These are phyloP conservation scores for Erysimum cheiri DNA, from an alignment of 441 rosid genomes.

Conservation along the genomic window DNA sequence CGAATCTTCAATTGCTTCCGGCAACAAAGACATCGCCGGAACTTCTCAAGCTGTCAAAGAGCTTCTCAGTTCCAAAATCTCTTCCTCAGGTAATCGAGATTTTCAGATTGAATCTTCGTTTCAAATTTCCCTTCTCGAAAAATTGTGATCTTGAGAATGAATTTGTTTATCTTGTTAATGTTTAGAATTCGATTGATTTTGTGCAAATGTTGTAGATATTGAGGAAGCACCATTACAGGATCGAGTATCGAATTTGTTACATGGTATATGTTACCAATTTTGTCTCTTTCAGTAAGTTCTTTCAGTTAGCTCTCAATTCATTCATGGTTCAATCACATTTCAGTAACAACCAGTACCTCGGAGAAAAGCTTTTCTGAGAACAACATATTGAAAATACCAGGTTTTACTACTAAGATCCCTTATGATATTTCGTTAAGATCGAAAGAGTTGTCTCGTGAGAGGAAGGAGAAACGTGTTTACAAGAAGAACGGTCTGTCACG, in stretches of 20 bases:
- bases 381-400: slow-evolving; percentile 49
- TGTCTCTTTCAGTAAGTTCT: not conserved
- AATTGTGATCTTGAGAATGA: too few species aligned
- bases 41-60: slow-evolving; percentile 41
- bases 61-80: slow-evolving; percentile 13
- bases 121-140: too few species aligned
- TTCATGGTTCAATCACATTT: slow-evolving; percentile 19
- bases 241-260: slow-evolving; percentile 31
- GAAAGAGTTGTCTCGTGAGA: slow-evolving; percentile 61
- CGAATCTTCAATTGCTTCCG: slow-evolving; percentile 25
- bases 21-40: slow-evolving; percentile 39
- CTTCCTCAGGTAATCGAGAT: slow-evolving; percentile 4
- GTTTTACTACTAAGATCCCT: slow-evolving; percentile 42
- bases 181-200: not conserved
- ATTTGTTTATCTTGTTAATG: not conserved
- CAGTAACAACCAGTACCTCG: slow-evolving; percentile 9
- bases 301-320: not conserved
- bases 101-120: not conserved
- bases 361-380: slow-evolving; percentile 20
- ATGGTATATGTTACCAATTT: slow-evolving; percentile 32
- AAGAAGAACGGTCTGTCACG: slow-evolving; percentile 45
- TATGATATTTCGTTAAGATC: slow-evolving; percentile 37
- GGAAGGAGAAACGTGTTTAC: slow-evolving; percentile 64
- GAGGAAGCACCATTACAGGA: slow-evolving; percentile 22
- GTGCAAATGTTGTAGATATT: slow-evolving; percentile 28